Conservation (phyloP, 202 grass and related monocot species). For the Zoysia matrella region DNA sequence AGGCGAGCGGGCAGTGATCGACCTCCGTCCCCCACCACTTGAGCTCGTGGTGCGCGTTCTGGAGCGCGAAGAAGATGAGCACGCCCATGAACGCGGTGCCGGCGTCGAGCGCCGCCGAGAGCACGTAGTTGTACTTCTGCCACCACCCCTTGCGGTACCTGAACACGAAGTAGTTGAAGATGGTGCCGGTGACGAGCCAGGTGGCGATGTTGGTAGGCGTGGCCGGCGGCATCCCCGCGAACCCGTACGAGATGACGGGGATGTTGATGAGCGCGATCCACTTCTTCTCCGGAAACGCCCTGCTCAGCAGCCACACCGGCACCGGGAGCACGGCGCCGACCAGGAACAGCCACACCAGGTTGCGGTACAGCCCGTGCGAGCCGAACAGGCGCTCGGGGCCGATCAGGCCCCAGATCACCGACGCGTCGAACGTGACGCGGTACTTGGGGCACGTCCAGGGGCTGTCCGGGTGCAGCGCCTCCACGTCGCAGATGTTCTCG, state of each 20-base stretch:
- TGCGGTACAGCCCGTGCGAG: conserved; percentile 77
- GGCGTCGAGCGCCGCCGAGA: conserved; percentile 94
- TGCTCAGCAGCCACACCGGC: conserved; percentile 87
- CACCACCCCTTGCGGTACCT: conserved; percentile 93
- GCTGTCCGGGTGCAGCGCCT: conserved; percentile 90
- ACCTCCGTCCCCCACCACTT: conserved; percentile 97
- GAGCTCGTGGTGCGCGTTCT: conserved; percentile 83
- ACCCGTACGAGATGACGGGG: conserved; percentile 97
- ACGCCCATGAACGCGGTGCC: conserved; percentile 99
- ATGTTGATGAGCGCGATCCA: conserved; percentile 98
- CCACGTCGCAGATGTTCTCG: conserved; percentile 95
- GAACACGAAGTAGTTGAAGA: conserved; percentile 99
- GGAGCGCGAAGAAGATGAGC: conserved; percentile 96
- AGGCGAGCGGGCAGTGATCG: conserved; percentile 92
- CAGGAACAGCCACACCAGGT: conserved; percentile 95
- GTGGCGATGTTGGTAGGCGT: conserved; percentile 98
- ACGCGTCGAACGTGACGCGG: conserved; percentile 94
- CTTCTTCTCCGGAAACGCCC: conserved; percentile 96
- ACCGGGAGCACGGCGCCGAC: conserved; percentile 84
- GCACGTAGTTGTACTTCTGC: conserved; percentile 99
- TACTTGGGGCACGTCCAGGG: conserved; percentile 99
- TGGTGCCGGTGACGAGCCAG: conserved; percentile 89
- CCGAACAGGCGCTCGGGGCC: conserved; percentile 82
- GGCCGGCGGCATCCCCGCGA: conserved; percentile 97
- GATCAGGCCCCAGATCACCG: conserved; percentile 98